Conservation (phyloP, 192 early-diverging fungal genomes). For the Spizellomyces punctatus region DNA sequence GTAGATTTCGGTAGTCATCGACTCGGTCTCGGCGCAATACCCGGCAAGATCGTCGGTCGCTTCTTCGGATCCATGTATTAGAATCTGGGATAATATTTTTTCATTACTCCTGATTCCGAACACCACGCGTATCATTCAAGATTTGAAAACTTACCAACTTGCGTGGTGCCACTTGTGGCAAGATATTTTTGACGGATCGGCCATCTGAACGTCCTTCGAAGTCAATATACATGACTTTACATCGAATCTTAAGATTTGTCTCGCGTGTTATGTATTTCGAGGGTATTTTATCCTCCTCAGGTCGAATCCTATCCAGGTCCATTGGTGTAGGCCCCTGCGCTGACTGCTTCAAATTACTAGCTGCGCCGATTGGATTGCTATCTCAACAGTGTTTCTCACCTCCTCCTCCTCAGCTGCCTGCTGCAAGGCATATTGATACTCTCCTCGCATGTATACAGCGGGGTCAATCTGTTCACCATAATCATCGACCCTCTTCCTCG, state of each 20-base stretch:
- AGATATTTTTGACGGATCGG: constrained; percentile 80
- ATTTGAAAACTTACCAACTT: constrained; percentile 63
- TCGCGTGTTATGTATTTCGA: constrained; percentile 76
- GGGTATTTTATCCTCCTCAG: constrained; percentile 64
- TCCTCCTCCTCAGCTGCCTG: constrained; percentile 46
- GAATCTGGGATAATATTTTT: constrained; percentile 43
- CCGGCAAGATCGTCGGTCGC: constrained; percentile 68
- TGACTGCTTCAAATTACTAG: not conserved
- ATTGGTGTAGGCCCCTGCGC: constrained; percentile 13
- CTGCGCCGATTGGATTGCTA: no score
- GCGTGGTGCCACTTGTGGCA: constrained; percentile 75
- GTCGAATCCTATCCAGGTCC: constrained; percentile 53
- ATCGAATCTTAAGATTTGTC: constrained; percentile 63
- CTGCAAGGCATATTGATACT: constrained; percentile 30
- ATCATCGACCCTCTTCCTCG: constrained; percentile 84
- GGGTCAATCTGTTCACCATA: constrained; percentile 86
- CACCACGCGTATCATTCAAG: no score
- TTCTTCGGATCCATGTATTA: constrained; percentile 82
- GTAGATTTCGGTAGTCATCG: constrained; percentile 84
- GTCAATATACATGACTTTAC: constrained; percentile 83
- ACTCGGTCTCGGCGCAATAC: constrained; percentile 61
- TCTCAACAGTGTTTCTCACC: no score
- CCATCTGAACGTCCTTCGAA: constrained; percentile 91
- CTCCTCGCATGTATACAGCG: constrained; percentile 42
- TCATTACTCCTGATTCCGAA: not conserved